Evolutionary conservation across 257 asterid genomes (phyloP).

Genomic region (Buddleja alternifolia): DNA sequence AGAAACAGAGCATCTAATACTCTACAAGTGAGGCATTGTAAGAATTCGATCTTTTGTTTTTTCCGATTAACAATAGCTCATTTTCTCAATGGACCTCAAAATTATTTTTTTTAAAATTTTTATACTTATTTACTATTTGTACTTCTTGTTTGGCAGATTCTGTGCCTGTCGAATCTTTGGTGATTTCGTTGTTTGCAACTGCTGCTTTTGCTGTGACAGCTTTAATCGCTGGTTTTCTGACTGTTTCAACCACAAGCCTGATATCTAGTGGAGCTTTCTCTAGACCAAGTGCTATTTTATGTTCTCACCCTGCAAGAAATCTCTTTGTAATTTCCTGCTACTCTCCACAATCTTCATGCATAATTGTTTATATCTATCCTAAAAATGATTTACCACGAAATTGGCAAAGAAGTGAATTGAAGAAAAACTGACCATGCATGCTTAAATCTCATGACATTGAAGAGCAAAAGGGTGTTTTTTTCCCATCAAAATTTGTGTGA

Average conservation of each 20-base stretch:
- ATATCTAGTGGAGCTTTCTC: slow-evolving; percentile 70
- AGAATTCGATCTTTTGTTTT: slow-evolving; percentile 30
- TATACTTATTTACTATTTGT: not conserved
- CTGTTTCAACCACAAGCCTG: slow-evolving; percentile 80
- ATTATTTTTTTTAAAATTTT: not conserved
- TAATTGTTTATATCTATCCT: not conserved
- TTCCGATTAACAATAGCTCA: not conserved
- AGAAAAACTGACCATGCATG: slow-evolving; percentile 5
- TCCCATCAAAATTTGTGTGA: not conserved
- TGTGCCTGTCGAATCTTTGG: slow-evolving; percentile 65
- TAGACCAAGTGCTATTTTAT: slow-evolving; percentile 51
- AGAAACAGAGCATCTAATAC: slow-evolving; percentile 67
- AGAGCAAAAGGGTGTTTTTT: not conserved
- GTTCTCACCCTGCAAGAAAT: slow-evolving; percentile 73
- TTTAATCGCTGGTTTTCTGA: slow-evolving; percentile 67
- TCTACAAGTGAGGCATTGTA: slow-evolving; percentile 86
- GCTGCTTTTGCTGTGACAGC: slow-evolving; percentile 72
- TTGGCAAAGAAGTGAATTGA: not conserved
- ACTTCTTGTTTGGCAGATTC: slow-evolving; percentile 55
- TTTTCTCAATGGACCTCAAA: not conserved
- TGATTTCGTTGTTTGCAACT: slow-evolving; percentile 65
- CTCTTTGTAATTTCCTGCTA: slow-evolving; percentile 63
- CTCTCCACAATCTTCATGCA: slow-evolving; percentile 12
- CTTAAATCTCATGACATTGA: too few species aligned
- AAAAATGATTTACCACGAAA: not conserved